A percentile compares a stretch with the other conserved stretches of the same genome.
Conservation (phyloP, 208 protist species). For the Leishmania guyanensis region DNA sequence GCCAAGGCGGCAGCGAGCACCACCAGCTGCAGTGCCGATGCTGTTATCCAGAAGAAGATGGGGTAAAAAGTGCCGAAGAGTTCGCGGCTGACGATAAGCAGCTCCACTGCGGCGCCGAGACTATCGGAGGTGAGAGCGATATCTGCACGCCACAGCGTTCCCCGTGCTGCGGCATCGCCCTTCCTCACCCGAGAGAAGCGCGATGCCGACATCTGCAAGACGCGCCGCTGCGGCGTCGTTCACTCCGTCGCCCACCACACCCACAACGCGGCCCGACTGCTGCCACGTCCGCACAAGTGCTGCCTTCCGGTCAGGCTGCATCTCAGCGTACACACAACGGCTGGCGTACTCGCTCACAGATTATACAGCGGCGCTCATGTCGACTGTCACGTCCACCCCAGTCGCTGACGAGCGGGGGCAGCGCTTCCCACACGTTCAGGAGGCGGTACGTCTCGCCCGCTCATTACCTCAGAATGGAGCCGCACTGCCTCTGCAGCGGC, state of each 20-base stretch:
- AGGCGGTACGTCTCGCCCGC: constrained; percentile 10
- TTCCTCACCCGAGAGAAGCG: constrained; percentile 51
- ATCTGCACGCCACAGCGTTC: constrained; percentile 24
- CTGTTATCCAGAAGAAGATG: constrained; percentile 14
- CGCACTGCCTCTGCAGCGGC: constrained; percentile 11
- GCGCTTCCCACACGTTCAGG: not conserved
- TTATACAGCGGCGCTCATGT: constrained; percentile 18
- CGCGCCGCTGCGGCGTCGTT: constrained; percentile 96
- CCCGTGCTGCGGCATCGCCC: not conserved
- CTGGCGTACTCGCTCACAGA: constrained; percentile 32
- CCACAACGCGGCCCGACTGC: constrained; percentile 70
- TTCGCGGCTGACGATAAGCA: constrained; percentile 16
- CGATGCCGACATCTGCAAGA: constrained; percentile 93
- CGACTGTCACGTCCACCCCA: constrained; percentile 8
- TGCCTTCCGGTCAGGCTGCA: constrained; percentile 66
- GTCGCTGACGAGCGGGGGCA: not conserved
- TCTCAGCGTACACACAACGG: constrained; percentile 78
- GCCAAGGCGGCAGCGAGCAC: constrained; percentile 12
- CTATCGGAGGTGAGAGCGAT: constrained; percentile 16
- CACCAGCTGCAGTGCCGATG: constrained; percentile 14
- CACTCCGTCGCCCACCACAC: constrained; percentile 96
- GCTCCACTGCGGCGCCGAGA: not conserved
- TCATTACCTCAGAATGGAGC: constrained; percentile 7
- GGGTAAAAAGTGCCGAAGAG: constrained; percentile 20
- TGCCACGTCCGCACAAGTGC: constrained; percentile 84